phyloP scores from a whole-genome alignment of 805 yeast genomes.

The Barnettozyma populi region DNA sequence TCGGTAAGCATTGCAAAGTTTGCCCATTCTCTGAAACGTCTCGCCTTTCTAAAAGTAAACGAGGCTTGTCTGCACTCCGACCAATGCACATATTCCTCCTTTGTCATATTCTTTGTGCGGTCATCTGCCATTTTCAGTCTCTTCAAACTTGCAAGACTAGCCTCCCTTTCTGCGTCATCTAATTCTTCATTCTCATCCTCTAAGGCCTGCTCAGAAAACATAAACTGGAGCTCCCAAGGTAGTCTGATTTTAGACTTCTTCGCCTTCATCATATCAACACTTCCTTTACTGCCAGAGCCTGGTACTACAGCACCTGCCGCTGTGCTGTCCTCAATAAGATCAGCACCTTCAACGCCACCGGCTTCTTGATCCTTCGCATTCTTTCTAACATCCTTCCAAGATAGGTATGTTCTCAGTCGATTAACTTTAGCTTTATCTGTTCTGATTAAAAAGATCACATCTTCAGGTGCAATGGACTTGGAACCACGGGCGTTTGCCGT shows the following conservation, averaged over 20 bases:
- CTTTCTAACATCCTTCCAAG: constrained; percentile 97
- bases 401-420: constrained; percentile 79
- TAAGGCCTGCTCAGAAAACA: constrained; percentile 87
- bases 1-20: constrained; percentile 80
- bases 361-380: constrained; percentile 63
- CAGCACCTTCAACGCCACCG: constrained; percentile 52
- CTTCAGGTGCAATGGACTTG: constrained; percentile 84
- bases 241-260: constrained; percentile 76
- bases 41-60: constrained; percentile 91
- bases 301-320: constrained; percentile 19
- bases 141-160: constrained; percentile 81
- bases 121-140: constrained; percentile 91
- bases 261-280: constrained; percentile 43
- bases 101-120: constrained; percentile 88
- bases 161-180: constrained; percentile 89
- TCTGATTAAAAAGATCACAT: constrained; percentile 84
- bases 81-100: constrained; percentile 98
- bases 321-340: constrained; percentile 38
- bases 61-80: constrained; percentile 97
- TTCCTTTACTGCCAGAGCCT: constrained; percentile 26
- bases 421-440: constrained; percentile 94
- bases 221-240: constrained; percentile 93
- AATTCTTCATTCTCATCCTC: constrained; percentile 62
- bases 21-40: constrained; percentile 95
- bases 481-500: constrained; percentile 79